Evolutionary conservation across 176 grass and related monocot genomes (phyloP).

Genomic region (Pontederia paniculata): DNA sequence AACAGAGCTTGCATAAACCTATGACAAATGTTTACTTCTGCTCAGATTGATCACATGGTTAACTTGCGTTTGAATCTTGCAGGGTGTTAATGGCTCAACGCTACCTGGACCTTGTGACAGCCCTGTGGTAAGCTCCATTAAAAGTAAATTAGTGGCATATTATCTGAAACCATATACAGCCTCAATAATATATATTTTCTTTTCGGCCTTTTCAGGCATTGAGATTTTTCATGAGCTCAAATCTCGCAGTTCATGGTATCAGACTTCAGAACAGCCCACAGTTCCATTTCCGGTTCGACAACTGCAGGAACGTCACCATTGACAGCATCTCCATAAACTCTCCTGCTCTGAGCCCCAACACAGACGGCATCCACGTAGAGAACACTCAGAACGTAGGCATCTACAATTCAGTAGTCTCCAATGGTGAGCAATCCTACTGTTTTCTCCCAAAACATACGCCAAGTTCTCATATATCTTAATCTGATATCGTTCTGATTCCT

Average conservation of each 20-base stretch:
- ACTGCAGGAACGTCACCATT: conserved; percentile 24
- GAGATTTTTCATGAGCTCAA: conserved; percentile 17
- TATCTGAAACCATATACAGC: too few relatives aligned
- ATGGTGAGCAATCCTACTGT: neutral
- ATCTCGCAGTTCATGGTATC: conserved; percentile 15
- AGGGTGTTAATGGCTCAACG: neutral
- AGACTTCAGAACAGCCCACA: conserved; percentile 33
- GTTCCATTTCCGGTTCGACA: conserved; percentile 34
- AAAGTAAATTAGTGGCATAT: too few relatives aligned
- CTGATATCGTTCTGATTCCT: neutral
- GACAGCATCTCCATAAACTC: conserved; percentile 22
- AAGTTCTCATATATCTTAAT: neutral
- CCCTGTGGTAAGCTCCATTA: conserved; percentile 11
- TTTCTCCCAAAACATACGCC: neutral
- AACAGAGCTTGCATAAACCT: neutral
- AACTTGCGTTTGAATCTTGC: neutral
- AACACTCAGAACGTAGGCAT: conserved; percentile 20
- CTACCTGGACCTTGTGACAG: conserved; percentile 9
- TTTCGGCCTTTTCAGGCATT: conserved; percentile 1
- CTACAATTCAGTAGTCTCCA: conserved; percentile 26
- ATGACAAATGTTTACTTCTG: neutral
- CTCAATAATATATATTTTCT: neutral
- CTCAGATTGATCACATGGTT: neutral
- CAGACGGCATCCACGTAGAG: conserved; percentile 43
- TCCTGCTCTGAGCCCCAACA: conserved; percentile 27